Evolutionary conservation across 371 early-diverging fungal genomes (phyloP).

Genomic region (Catenaria anguillulae): DNA sequence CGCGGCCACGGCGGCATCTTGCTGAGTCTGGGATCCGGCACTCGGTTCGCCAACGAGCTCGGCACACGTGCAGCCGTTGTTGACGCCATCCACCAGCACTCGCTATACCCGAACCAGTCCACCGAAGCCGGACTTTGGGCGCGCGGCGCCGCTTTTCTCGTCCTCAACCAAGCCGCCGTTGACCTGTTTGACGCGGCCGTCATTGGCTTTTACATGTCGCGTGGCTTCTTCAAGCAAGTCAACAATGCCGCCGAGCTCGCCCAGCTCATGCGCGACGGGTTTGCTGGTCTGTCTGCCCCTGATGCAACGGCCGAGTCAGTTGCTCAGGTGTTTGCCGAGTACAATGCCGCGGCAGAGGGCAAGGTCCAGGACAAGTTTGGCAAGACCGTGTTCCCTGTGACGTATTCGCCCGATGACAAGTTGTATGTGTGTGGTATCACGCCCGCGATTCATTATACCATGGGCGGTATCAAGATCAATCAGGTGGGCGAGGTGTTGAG

Average conservation of each 20-base stretch:
- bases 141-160: slow-evolving; percentile 24
- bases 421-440: slow-evolving; percentile 76
- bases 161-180: slow-evolving; percentile 37
- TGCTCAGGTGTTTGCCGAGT: slow-evolving; percentile 47
- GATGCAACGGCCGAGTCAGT: slow-evolving; percentile 34
- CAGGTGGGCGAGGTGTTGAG: neutral
- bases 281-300: slow-evolving; percentile 23
- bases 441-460: slow-evolving; percentile 89
- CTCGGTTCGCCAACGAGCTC: slow-evolving; percentile 88
- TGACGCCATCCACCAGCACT: slow-evolving; percentile 50
- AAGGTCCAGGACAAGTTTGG: slow-evolving; percentile 70
- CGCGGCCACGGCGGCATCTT: slow-evolving; percentile 90
- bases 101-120: slow-evolving; percentile 18
- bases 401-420: slow-evolving; percentile 39
- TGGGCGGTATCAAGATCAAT: slow-evolving; percentile 35
- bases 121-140: slow-evolving; percentile 8
- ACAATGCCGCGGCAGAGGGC: slow-evolving; percentile 58
- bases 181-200: slow-evolving; percentile 35
- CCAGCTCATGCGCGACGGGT: slow-evolving; percentile 49
- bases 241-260: slow-evolving; percentile 58
- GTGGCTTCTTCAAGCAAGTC: slow-evolving; percentile 66
- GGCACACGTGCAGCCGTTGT: slow-evolving; percentile 76
- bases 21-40: slow-evolving; percentile 56
- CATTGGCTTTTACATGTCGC: slow-evolving; percentile 41
- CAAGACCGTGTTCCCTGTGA: slow-evolving; percentile 74